A percentile compares a stretch with the other conserved stretches of the same genome.
These are phyloP conservation scores for Claviceps maximensis DNA, from an alignment of 2,329 filamentous ascomycete genomes.

Conservation along the genomic window DNA sequence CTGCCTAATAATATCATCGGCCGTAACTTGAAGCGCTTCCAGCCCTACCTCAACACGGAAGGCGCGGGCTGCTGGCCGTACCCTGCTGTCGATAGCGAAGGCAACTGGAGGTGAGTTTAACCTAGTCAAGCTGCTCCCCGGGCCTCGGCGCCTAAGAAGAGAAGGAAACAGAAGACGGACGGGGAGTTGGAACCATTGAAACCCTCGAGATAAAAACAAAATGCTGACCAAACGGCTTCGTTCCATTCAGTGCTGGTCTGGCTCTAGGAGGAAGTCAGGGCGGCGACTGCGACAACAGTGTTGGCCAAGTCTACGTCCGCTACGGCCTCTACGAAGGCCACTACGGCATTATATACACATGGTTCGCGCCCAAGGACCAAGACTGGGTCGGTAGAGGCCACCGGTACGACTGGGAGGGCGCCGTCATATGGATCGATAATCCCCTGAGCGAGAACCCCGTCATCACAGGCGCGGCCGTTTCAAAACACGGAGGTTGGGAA, in stretches of 20 bases:
- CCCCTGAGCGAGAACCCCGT: accelerated
- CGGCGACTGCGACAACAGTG: background rate
- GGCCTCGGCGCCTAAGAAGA: too few relatives aligned
- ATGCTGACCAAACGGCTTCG: background rate
- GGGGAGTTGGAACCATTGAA: too few relatives aligned
- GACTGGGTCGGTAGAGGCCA: background rate
- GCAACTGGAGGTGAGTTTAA: background rate
- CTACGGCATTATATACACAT: background rate
- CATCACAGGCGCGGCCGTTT: background rate
- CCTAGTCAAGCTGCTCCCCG: too few relatives aligned
- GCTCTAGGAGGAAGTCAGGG: background rate
- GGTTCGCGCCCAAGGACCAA: background rate
- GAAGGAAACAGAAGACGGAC: background rate
- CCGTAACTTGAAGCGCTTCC: background rate
- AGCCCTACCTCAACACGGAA: background rate
- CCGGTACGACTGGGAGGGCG: background rate
- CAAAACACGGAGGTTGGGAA: background rate
- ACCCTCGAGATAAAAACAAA: too few relatives aligned
- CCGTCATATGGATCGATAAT: background rate
- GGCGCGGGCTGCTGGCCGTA: background rate
- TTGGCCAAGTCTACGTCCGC: background rate
- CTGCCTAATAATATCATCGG: background rate
- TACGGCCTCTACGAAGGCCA: background rate
- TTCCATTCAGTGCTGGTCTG: background rate
- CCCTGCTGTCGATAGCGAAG: background rate